A percentile compares a stretch with the other conserved stretches of the same genome.
phyloP scores from a whole-genome alignment of 257 asterid genomes.

The Hygrophila difformis region DNA sequence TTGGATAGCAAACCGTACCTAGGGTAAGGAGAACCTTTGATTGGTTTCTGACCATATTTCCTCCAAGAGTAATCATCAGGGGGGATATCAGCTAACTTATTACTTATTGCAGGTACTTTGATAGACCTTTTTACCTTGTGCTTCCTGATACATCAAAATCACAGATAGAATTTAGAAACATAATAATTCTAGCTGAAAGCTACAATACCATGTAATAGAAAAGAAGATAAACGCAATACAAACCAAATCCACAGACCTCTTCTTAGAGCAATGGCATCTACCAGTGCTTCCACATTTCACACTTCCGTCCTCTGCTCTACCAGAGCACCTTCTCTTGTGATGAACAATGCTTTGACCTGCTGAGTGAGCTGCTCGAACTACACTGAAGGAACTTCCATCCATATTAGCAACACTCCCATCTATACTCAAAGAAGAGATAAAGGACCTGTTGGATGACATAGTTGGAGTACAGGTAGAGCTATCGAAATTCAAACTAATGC shows the following conservation, averaged over 20 bases:
- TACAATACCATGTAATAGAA: background rate
- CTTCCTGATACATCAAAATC: constrained; percentile 18
- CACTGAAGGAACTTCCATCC: constrained; percentile 40
- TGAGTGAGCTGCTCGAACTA: constrained; percentile 48
- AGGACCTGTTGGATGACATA: constrained; percentile 52
- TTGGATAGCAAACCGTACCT: constrained; percentile 21
- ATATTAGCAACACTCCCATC: constrained; percentile 59
- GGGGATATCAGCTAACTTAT: constrained; percentile 44
- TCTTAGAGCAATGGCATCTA: constrained; percentile 66
- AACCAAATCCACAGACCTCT: constrained; percentile 28
- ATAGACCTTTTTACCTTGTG: constrained; percentile 33
- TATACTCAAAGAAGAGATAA: constrained; percentile 53
- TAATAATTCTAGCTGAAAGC: background rate
- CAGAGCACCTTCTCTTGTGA: constrained; percentile 51
- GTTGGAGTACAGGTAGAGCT: constrained; percentile 56
- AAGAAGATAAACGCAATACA: background rate
- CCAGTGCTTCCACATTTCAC: constrained; percentile 56
- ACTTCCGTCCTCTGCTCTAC: constrained; percentile 55
- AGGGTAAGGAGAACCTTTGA: constrained; percentile 47
- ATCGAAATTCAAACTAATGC: constrained; percentile 53
- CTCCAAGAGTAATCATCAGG: constrained; percentile 48
- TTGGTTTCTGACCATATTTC: constrained; percentile 47
- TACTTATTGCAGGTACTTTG: constrained; percentile 42
- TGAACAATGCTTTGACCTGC: constrained; percentile 45
- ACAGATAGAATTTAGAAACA: background rate